Conservation (phyloP, 1,284 basidiomycete species). For the Moesziomyces parantarcticus region DNA sequence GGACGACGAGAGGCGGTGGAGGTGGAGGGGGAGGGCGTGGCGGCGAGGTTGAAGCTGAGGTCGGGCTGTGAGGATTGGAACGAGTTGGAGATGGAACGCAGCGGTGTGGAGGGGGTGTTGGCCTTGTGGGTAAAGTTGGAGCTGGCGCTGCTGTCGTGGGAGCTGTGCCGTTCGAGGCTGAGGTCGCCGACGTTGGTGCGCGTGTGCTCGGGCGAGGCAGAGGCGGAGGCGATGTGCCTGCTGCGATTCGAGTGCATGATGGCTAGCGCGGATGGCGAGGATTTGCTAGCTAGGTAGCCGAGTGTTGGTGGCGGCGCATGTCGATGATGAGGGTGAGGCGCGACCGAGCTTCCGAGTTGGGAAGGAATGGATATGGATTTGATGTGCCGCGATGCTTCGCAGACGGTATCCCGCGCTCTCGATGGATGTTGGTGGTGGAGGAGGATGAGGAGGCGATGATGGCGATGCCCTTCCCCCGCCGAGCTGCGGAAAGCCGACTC, state of each 20-base stretch:
- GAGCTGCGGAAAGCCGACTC: too few relatives aligned
- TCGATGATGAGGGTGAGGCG: too few relatives aligned
- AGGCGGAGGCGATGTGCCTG: conserved; percentile 7
- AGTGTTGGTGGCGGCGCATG: not conserved
- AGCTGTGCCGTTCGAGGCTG: conserved; percentile 25
- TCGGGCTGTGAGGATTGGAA: conserved; percentile 32
- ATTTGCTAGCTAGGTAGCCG: not conserved
- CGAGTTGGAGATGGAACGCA: conserved; percentile 17
- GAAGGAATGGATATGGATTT: too few relatives aligned
- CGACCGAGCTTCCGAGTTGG: too few relatives aligned
- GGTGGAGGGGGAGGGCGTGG: conserved; percentile 20
- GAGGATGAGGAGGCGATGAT: too few relatives aligned
- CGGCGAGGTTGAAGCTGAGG: conserved; percentile 15
- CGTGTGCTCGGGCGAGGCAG: conserved; percentile 20
- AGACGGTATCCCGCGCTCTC: too few relatives aligned
- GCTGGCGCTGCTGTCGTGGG: conserved; percentile 40
- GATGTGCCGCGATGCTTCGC: too few relatives aligned
- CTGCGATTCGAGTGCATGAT: conserved; percentile 20
- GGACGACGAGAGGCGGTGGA: conserved; percentile 10
- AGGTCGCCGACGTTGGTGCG: conserved; percentile 9
- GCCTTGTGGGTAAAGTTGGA: conserved; percentile 41
- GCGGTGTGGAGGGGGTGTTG: conserved; percentile 8
- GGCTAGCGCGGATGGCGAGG: conserved; percentile 1
- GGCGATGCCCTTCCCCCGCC: too few relatives aligned
- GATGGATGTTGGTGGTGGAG: too few relatives aligned